Percentiles rank a stretch among this genome's conserved stretches.
These are phyloP conservation scores for Euptelea pleiosperma DNA, from an alignment of 164 flowering plant genomes.

Conservation along the genomic window DNA sequence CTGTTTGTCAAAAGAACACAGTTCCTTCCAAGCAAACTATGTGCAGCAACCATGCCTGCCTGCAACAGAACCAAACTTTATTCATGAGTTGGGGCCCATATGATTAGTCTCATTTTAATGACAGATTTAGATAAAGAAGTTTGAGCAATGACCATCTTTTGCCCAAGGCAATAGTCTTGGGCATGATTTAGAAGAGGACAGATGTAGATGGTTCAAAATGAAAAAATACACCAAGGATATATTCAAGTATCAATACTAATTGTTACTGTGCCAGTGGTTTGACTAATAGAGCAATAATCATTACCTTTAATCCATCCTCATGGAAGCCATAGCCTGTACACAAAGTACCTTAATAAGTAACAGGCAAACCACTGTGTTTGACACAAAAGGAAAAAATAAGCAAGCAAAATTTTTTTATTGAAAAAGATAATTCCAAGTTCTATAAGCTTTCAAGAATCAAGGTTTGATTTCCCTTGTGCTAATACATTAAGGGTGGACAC, in stretches of 20 bases:
- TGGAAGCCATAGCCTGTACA: conserved; percentile 88
- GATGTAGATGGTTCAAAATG: no score
- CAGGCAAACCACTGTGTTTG: neutral
- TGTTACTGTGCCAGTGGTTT: no score
- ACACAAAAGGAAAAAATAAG: neutral
- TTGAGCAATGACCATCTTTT: no score
- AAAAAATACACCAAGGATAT: neutral
- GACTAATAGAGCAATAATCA: neutral
- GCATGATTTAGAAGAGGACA: neutral
- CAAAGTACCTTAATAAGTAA: neutral
- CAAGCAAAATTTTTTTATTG: no score
- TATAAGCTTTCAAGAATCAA: no score
- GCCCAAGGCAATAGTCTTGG: no score
- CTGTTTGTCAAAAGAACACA: conserved; percentile 45
- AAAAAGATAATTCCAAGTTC: no score
- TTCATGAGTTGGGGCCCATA: neutral
- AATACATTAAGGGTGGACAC: no score
- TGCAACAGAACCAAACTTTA: conserved; percentile 25
- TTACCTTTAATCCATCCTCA: conserved; percentile 91
- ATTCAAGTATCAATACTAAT: neutral
- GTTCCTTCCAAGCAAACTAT: conserved; percentile 48
- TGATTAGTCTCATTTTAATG: no score
- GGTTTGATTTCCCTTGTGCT: no score
- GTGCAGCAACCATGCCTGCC: conserved; percentile 81
- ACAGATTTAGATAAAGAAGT: no score